Percentiles rank a stretch among this genome's conserved stretches.
phyloP scores from a whole-genome alignment of 305 asterid genomes.

The Ajuga reptans region DNA sequence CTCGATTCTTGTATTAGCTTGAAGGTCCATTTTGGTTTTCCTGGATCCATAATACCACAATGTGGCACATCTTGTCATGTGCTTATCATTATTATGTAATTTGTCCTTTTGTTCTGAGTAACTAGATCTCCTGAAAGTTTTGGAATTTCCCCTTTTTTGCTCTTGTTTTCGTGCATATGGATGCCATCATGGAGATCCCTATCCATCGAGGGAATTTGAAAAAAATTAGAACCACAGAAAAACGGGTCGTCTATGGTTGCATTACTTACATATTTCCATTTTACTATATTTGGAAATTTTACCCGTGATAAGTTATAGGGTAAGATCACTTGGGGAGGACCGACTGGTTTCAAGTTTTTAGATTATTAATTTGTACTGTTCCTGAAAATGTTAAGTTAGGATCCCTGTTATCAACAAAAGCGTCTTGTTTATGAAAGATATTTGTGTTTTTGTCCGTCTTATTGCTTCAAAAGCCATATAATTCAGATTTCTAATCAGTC shows the following conservation, averaged over 20 bases:
- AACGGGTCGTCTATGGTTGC: background rate
- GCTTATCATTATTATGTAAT: background rate
- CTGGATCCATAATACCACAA: slow-evolving; percentile 5
- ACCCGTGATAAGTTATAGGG: background rate
- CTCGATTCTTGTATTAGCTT: slow-evolving; percentile 17
- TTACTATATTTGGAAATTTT: background rate
- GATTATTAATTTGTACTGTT: background rate
- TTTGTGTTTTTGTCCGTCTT: background rate
- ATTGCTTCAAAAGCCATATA: background rate
- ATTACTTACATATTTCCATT: background rate
- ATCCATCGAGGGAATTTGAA: background rate
- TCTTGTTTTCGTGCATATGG: background rate
- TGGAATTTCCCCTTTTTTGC: background rate
- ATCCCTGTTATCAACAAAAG: slow-evolving; percentile 2
- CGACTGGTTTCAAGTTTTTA: background rate
- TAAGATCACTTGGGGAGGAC: background rate
- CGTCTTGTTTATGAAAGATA: background rate
- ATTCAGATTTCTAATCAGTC: background rate
- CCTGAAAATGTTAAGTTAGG: background rate
- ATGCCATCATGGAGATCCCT: background rate
- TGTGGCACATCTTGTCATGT: slow-evolving; percentile 1
- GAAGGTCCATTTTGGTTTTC: slow-evolving; percentile 11
- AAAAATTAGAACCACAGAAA: background rate
- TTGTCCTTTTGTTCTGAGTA: background rate
- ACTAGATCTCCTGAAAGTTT: background rate